phyloP scores from a whole-genome alignment of 768 basidiomycete genomes.

The Auriculariales sp. region DNA sequence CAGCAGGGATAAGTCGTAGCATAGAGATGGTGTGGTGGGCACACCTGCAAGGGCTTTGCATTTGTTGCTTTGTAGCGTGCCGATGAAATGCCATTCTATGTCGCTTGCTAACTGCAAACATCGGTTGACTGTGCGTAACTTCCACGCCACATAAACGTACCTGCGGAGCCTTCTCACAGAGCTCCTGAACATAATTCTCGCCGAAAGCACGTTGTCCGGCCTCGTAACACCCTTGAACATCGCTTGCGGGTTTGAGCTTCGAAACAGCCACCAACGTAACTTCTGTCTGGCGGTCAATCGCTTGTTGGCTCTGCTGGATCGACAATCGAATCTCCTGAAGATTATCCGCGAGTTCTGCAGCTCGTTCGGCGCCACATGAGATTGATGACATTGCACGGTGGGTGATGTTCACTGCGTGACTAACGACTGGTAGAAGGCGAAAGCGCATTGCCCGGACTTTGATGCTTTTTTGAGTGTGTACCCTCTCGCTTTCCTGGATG shows the following conservation, averaged over 20 bases:
- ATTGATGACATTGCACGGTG: not conserved
- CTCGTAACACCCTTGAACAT: constrained; percentile 72
- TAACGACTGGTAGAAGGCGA: no score
- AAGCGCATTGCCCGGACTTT: no score
- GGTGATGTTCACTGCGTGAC: no score
- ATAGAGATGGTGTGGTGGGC: constrained; percentile 11
- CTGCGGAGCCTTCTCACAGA: constrained; percentile 69
- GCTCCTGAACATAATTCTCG: constrained; percentile 93
- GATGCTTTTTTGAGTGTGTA: no score
- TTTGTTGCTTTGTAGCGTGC: constrained; percentile 87
- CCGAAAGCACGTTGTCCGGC: constrained; percentile 84
- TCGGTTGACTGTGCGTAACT: not conserved
- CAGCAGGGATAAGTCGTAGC: not conserved
- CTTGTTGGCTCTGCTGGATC: constrained; percentile 22
- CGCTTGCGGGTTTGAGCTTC: constrained; percentile 80
- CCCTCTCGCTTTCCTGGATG: no score
- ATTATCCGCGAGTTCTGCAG: constrained; percentile 35
- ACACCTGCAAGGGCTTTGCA: constrained; percentile 74
- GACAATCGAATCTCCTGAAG: constrained; percentile 38
- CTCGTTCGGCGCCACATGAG: constrained; percentile 24
- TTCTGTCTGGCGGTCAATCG: constrained; percentile 14
- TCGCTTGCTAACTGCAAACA: constrained; percentile 58
- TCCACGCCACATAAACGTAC: constrained; percentile 24
- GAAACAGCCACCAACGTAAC: constrained; percentile 81
- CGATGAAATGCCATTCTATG: constrained; percentile 96